Percentiles rank a stretch among this genome's conserved stretches.
phyloP scores from a whole-genome alignment of 208 protist species.

The Tetramitus jugosus region DNA sequence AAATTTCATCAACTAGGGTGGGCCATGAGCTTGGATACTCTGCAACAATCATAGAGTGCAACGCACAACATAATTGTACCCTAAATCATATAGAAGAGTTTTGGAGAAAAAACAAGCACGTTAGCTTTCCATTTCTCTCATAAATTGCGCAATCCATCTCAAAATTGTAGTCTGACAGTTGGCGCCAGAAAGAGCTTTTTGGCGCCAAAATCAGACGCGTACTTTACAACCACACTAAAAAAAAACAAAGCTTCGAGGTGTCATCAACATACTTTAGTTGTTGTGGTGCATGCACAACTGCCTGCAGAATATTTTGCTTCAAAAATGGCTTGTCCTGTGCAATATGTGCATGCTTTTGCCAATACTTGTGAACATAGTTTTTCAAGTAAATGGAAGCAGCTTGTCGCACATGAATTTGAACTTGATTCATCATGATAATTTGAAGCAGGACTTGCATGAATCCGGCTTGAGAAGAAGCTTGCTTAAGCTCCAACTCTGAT shows the following conservation, averaged over 20 bases:
- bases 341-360: background rate
- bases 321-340: background rate
- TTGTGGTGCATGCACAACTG: background rate
- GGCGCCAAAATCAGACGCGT: background rate
- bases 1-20: conserved; percentile 4
- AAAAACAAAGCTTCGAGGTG: background rate
- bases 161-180: no score
- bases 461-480: no score
- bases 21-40: conserved; percentile 1
- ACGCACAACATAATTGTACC: no score
- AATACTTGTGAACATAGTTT: background rate
- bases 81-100: background rate
- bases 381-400: conserved; percentile 9
- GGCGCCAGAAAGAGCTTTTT: background rate
- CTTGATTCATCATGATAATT: no score
- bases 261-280: background rate
- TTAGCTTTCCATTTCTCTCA: no score
- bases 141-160: no score
- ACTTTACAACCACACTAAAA: no score
- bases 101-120: no score
- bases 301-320: background rate
- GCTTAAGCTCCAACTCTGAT: background rate
- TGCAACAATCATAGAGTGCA: no score
- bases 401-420: no score
- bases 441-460: no score